Evolutionary conservation across 371 early-diverging fungal species (phyloP).

Genomic region (Mucor plumbeus): DNA sequence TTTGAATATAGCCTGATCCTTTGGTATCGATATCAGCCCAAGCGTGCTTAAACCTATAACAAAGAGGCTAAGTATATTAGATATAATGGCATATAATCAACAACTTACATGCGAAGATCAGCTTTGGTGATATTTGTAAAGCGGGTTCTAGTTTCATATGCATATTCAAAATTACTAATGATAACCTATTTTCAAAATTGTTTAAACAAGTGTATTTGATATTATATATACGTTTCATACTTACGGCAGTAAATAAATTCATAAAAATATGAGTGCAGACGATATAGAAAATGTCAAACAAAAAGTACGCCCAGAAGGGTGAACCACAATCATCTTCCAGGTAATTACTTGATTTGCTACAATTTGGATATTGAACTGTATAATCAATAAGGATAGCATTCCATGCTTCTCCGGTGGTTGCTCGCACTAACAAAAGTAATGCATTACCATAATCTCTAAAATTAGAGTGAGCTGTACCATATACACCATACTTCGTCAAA

Average conservation of each 20-base stretch:
- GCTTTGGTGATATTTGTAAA: constrained; percentile 60
- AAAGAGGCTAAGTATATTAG: neutral
- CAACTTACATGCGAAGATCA: constrained; percentile 55
- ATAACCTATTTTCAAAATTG: constrained; percentile 37
- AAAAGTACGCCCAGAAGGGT: constrained; percentile 57
- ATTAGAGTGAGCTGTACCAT: constrained; percentile 50
- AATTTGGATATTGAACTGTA: constrained; percentile 54
- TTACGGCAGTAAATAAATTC: constrained; percentile 67
- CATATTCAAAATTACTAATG: constrained; percentile 65
- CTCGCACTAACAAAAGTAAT: constrained; percentile 57
- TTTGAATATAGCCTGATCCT: constrained; percentile 60
- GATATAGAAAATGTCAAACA: constrained; percentile 62
- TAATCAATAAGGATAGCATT: constrained; percentile 63
- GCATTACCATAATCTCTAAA: constrained; percentile 64
- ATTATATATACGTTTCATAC: neutral
- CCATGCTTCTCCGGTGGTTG: constrained; percentile 68
- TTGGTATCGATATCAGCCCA: constrained; percentile 64
- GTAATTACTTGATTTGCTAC: constrained; percentile 49
- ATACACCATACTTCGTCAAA: constrained; percentile 57
- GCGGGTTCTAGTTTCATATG: constrained; percentile 60
- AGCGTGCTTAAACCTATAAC: constrained; percentile 53
- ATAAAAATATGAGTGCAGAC: constrained; percentile 64
- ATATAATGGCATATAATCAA: neutral
- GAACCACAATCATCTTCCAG: constrained; percentile 61
- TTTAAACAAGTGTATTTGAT: neutral